A percentile compares a stretch with the other conserved stretches of the same genome.
These are phyloP conservation scores for Akanthomyces lecanii DNA, from an alignment of 2,329 filamentous ascomycete species.

Conservation along the genomic window DNA sequence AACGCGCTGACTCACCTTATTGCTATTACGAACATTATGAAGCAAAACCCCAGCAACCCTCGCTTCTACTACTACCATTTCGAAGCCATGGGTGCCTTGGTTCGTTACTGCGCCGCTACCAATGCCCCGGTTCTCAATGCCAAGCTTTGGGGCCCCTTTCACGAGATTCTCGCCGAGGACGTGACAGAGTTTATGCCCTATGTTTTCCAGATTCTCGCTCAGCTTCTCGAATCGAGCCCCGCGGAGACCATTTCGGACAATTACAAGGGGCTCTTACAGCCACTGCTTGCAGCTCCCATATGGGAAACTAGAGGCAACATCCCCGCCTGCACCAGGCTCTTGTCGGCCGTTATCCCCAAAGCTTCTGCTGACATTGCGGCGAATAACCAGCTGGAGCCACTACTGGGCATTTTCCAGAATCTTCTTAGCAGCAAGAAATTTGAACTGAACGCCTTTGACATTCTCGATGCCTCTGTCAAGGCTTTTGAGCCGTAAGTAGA, in stretches of 20 bases:
- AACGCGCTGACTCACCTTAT: slow-evolving; percentile 79
- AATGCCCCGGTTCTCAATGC: slow-evolving; percentile 73
- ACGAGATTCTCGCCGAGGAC: slow-evolving; percentile 72
- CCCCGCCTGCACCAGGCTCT: slow-evolving; percentile 79
- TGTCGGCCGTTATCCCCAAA: slow-evolving; percentile 79
- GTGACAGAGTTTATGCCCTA: slow-evolving; percentile 95
- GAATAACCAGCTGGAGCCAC: slow-evolving; percentile 77
- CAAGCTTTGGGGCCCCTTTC: slow-evolving; percentile 78
- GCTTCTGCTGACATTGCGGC: slow-evolving; percentile 68
- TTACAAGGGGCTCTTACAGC: slow-evolving; percentile 73
- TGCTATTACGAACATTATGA: slow-evolving; percentile 86
- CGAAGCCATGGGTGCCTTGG: slow-evolving; percentile 85
- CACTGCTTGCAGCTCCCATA: slow-evolving; percentile 72
- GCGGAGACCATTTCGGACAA: slow-evolving; percentile 72
- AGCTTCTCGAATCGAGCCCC: slow-evolving; percentile 82
- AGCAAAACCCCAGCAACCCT: slow-evolving; percentile 93
- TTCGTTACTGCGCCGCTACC: slow-evolving; percentile 60
- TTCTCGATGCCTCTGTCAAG: slow-evolving; percentile 75
- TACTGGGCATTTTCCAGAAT: slow-evolving; percentile 95
- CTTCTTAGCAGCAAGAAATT: slow-evolving; percentile 77
- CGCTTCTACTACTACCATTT: slow-evolving; percentile 99
- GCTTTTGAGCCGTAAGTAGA: slow-evolving; percentile 65
- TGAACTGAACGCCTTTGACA: slow-evolving; percentile 82
- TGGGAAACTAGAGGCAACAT: slow-evolving; percentile 95
- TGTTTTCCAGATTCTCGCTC: slow-evolving; percentile 90